Percentiles rank a stretch among this genome's conserved stretches.
phyloP scores from a whole-genome alignment of 208 protist genomes.

The Crithidia bombi region DNA sequence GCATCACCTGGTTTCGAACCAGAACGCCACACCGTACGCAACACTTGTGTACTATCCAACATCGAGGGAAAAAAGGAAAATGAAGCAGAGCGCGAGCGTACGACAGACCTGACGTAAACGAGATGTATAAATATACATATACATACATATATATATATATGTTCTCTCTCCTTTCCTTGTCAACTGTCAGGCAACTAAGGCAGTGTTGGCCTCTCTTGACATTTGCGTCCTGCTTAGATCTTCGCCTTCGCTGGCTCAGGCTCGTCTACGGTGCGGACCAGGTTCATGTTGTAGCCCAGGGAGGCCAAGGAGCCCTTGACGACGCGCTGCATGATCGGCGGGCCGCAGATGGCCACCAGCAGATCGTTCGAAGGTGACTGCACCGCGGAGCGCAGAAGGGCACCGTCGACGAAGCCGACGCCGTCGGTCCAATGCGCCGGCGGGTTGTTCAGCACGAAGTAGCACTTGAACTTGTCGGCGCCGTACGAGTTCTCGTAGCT shows the following conservation, averaged over 20 bases:
- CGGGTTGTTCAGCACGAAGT: conserved; percentile 73
- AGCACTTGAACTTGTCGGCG: conserved; percentile 58
- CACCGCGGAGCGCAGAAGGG: conserved; percentile 52
- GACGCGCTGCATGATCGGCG: conserved; percentile 70
- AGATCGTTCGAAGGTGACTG: conserved; percentile 65
- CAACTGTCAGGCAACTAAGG: too few relatives aligned
- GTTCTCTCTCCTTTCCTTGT: too few relatives aligned
- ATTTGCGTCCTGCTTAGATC: conserved; percentile 28
- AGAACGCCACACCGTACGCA: background rate
- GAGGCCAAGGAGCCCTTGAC: conserved; percentile 42
- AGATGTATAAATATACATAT: too few relatives aligned
- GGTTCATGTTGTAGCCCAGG: conserved; percentile 59
- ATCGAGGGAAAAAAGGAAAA: conserved; percentile 6
- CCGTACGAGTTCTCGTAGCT: conserved; percentile 51
- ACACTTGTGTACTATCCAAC: background rate
- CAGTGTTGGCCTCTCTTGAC: background rate
- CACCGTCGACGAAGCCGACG: conserved; percentile 64
- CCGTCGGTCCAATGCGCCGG: conserved; percentile 68
- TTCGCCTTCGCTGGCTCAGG: conserved; percentile 38
- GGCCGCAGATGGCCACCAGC: conserved; percentile 77
- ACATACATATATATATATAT: too few relatives aligned
- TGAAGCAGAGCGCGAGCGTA: conserved; percentile 2
- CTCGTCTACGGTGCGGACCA: conserved; percentile 55
- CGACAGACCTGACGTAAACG: background rate
- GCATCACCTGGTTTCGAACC: background rate